Percentiles rank a stretch among this genome's conserved stretches.
phyloP scores from a whole-genome alignment of 73 alveolate species.

The Stentor coeruleus region DNA sequence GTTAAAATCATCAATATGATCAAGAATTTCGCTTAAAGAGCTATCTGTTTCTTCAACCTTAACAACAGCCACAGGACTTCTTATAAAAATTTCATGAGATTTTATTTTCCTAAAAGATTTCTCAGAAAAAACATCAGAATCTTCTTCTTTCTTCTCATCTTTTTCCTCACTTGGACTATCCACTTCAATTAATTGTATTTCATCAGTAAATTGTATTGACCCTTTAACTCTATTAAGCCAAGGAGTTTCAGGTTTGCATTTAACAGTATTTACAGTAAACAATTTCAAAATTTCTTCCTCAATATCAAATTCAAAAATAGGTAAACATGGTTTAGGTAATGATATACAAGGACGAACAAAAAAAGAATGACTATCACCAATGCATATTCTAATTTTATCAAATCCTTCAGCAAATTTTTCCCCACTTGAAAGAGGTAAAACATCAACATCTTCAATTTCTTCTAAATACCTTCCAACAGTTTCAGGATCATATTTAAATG shows the following conservation, averaged over 20 bases:
- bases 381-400: background rate
- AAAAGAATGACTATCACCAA: background rate
- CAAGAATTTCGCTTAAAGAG: background rate
- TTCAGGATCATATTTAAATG: conserved; percentile 33
- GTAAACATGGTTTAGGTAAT: conserved; percentile 39
- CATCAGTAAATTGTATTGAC: conserved; percentile 46
- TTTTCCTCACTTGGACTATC: background rate
- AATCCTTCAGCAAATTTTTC: background rate
- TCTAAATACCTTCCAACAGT: conserved; percentile 32
- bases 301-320: conserved; percentile 31
- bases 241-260: conserved; percentile 58
- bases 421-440: conserved; percentile 24
- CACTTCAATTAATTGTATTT: conserved; percentile 33
- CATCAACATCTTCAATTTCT: conserved; percentile 6
- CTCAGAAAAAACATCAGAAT: background rate
- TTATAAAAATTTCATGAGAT: background rate
- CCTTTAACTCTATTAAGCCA: conserved; percentile 48
- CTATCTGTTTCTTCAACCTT: background rate
- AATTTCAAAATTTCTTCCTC: conserved; percentile 28
- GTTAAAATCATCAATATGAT: background rate
- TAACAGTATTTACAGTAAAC: conserved; percentile 39
- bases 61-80: background rate
- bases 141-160: background rate
- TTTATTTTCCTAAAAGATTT: background rate
- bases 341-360: conserved; percentile 35